Percentiles rank a stretch among this genome's conserved stretches.
These are phyloP conservation scores for Cryptococcus amylolentus DNA, from an alignment of 1,284 basidiomycete species.

Conservation along the genomic window DNA sequence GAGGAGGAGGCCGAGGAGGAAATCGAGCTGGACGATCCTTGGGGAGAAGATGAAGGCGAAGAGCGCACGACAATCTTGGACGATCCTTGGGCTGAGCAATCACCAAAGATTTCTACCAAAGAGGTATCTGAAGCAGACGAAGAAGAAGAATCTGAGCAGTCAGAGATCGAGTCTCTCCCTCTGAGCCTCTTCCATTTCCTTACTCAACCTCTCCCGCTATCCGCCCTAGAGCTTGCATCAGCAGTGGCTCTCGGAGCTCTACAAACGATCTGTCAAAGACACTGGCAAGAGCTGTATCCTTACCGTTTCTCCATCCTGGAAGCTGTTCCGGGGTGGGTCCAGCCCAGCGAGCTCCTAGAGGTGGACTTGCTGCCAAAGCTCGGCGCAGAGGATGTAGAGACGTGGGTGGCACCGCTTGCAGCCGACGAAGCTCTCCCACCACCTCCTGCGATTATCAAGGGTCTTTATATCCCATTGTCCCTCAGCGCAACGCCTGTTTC, in stretches of 20 bases:
- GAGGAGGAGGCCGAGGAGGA: conserved; percentile 1
- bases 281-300: conserved; percentile 61
- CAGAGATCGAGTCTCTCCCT: conserved; percentile 36
- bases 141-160: background rate
- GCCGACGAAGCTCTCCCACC: background rate
- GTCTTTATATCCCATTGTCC: background rate
- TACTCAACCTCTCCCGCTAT: conserved; percentile 56
- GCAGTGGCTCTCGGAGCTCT: conserved; percentile 60
- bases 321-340: conserved; percentile 66
- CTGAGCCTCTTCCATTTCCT: conserved; percentile 66
- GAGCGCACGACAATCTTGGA: conserved; percentile 17
- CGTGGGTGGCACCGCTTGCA: conserved; percentile 2
- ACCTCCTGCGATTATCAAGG: background rate
- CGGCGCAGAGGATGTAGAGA: conserved; percentile 55
- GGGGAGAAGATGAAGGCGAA: conserved; percentile 56
- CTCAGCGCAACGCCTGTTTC: background rate
- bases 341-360: conserved; percentile 58
- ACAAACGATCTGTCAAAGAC: conserved; percentile 58
- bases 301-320: conserved; percentile 67
- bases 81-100: conserved; percentile 29
- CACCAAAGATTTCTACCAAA: conserved; percentile 1
- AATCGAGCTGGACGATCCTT: conserved; percentile 65
- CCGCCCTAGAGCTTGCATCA: conserved; percentile 65
- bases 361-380: conserved; percentile 63
- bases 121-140: background rate